Percentiles rank a stretch among this genome's conserved stretches.
Evolutionary conservation across 352 stramenopile species (phyloP).

Genomic region (Phytophthora uliginosa): DNA sequence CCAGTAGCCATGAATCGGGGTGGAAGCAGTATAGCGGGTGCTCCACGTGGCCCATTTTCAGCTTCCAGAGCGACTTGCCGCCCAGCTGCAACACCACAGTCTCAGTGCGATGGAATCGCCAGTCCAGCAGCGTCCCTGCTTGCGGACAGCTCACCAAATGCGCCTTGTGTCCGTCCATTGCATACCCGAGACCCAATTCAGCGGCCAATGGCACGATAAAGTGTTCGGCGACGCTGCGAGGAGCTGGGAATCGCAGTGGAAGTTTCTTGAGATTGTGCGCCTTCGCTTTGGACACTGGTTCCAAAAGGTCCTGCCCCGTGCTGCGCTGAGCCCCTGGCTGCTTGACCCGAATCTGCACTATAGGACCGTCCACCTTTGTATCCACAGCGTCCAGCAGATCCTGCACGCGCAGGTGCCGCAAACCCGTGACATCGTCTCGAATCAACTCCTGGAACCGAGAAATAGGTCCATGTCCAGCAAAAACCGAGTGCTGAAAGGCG

Average conservation of each 20-base stretch:
- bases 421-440: conserved; percentile 28
- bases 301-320: conserved; percentile 18
- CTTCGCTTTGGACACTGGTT: conserved; percentile 23
- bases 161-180: conserved; percentile 21
- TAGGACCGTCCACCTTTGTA: conserved; percentile 10
- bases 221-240: conserved; percentile 19
- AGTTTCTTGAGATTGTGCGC: conserved; percentile 23
- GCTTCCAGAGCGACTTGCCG: conserved; percentile 44
- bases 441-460: conserved; percentile 48
- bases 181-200: conserved; percentile 39
- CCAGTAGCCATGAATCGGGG: conserved; percentile 19
- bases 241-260: conserved; percentile 42
- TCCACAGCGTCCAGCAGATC: conserved; percentile 37
- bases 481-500: conserved; percentile 25
- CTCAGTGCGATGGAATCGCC: conserved; percentile 54
- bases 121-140: conserved; percentile 29
- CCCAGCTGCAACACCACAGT: conserved; percentile 52
- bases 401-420: conserved; percentile 37
- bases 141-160: conserved; percentile 30
- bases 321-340: neutral
- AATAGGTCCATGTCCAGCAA: conserved; percentile 33
- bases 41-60: conserved; percentile 26
- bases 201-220: conserved; percentile 38
- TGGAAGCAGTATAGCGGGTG: conserved; percentile 42
- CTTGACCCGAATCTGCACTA: conserved; percentile 17